Base-by-base conservation (phyloP, 495 filamentous ascomycete genomes). In the Parmelia sp. region DNA sequence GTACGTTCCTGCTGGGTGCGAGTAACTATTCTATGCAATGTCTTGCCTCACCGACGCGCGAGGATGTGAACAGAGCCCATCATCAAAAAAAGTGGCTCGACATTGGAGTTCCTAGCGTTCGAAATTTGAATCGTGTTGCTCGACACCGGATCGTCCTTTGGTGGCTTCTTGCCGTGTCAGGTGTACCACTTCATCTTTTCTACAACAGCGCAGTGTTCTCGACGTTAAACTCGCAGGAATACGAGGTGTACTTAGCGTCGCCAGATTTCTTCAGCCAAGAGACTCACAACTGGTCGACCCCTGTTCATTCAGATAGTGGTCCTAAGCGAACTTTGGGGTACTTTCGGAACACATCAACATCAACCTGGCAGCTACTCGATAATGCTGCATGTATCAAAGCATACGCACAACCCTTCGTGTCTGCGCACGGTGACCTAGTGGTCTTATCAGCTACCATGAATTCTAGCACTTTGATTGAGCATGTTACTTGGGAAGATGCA, bases 1-100 rank as follows among this genome's bases (percentile, higher is more conserved):
- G 72, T 37, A 81, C 77, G 3, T 61, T 69, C 0, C 67, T 80
- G 37, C 73, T 80, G 4, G 66, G 71, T 0, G 75, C 77, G 0
- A 77, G 75, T 49, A 82, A 80, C 62, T 79, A 79, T 51, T 63
- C 53, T 56, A 69, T 69, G 64, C 64, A 69, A 55, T 66, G 55
- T 57, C 51, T 66, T 31, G 40, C 37, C 12, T 63, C 63, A 25
- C 60, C 63, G n/a, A 76, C 75, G 2, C 70, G 78, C 6, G 60
- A 72, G 40, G 77, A 80, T 47, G 58, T 80, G n/a, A 70, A 79
- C 42, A 57, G 15, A 42, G 76, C 76, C 1, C 77, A 81, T 69
- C 55, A 62, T 4, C 61, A 65, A 44, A 51, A 65, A 0, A 67
- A 64, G 9, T 79, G 75, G 77, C 56, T 69, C 27, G 64, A 69